A percentile compares a stretch with the other conserved stretches of the same genome.
Evolutionary conservation across 805 yeast species (phyloP).

Genomic region (Saturnispora silvae): DNA sequence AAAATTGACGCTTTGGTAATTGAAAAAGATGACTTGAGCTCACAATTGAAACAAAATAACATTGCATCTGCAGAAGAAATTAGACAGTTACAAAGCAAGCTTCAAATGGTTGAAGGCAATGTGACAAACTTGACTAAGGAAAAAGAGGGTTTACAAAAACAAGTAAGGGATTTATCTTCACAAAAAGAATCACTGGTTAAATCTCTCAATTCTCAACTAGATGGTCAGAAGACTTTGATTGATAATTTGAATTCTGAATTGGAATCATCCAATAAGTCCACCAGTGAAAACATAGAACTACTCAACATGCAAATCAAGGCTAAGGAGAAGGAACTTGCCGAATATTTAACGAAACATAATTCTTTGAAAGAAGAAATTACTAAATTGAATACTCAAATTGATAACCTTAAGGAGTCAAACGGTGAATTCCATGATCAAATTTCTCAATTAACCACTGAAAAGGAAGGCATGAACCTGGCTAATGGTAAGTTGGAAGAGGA

Average conservation of each 20-base stretch:
- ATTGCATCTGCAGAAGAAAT: no score
- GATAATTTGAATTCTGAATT: background rate
- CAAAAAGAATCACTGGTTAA: no score
- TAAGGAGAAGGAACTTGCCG: background rate
- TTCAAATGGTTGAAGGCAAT: no score
- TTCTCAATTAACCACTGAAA: background rate
- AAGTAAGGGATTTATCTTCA: background rate
- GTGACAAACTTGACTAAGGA: background rate
- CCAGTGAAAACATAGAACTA: background rate
- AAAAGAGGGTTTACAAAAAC: background rate
- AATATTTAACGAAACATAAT: background rate
- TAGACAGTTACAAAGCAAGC: no score
- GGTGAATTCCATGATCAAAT: background rate
- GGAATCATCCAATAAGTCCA: background rate
- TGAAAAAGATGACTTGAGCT: no score
- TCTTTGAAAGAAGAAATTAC: background rate
- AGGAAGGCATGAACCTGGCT: background rate
- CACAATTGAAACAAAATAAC: no score
- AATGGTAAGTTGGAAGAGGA: conserved; percentile 2
- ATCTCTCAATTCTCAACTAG: background rate
- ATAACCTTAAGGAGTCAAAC: background rate
- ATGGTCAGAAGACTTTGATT: background rate
- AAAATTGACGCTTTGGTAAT: no score
- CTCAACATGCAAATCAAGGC: background rate
- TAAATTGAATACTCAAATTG: background rate